Base-by-base conservation (phyloP, 495 filamentous ascomycete species). In the Articulospora tetracladia region DNA sequence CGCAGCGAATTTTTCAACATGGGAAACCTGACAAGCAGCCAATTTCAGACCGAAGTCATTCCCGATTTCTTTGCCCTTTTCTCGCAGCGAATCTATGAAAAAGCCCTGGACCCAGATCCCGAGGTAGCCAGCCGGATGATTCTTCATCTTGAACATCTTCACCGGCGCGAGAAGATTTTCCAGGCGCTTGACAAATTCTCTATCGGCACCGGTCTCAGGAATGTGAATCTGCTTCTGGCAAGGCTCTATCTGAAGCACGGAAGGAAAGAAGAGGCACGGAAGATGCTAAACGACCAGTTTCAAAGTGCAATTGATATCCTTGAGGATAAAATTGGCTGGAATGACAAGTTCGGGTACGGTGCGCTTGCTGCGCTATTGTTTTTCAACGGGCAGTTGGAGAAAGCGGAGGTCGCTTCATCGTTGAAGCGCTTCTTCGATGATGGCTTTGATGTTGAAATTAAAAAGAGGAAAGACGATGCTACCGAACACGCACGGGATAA, bases 61-160 rank as follows among this genome's bases (percentile, higher is more conserved):
- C 56, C 56, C 7, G 24, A 51, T 19, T 58, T 50, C 44, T 58
- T 58, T 44, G 56, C 24, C 13, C 56, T 30, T 20, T 58, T 58
- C 46, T 58, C 56, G 25, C 56, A 58, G 28, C 44, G 49, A 10
- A 58, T 58, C 56, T 58, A 50, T 44, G 56, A 58, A 23, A 58
- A 51, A 36, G 41, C 56, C 46, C 50, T 58, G 41, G 56, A 58
- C 34, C 56, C 56, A 32, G 46, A 58, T 58, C 56, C 46, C 19
- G 19, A 50, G 13, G 19, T 58, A 50, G 44, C 56, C 23, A 41
- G 20, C 56, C 13, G 3, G 50, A 58, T 58, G 56, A 50, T 58
- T 34, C n/a, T 25, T 26, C 56, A 58, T 51, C 56, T 58, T 51
- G 56, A 58, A 36, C 56, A 58, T 58, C 56, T 58, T 50, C 25